Percentiles rank a stretch among this genome's conserved stretches.
These are phyloP conservation scores for Russula brevipes DNA, from an alignment of 768 basidiomycete species.

Conservation along the genomic window DNA sequence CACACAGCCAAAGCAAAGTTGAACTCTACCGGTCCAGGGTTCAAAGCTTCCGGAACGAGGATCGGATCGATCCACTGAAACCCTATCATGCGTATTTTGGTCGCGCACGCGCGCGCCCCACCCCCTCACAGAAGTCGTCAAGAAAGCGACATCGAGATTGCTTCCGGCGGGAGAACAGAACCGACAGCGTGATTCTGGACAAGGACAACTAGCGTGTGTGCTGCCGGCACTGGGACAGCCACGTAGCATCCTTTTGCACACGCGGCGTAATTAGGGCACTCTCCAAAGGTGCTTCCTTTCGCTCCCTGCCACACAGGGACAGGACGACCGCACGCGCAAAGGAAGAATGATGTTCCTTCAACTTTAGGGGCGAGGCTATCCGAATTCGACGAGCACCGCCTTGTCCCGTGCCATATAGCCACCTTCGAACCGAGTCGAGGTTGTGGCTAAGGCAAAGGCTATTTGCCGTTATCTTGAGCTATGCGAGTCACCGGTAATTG, in stretches of 20 bases:
- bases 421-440: constrained; percentile 3
- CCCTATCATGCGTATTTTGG: constrained; percentile 1
- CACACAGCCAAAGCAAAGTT: background rate
- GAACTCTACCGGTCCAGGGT: constrained; percentile 2
- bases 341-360: constrained; percentile 10
- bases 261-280: constrained; percentile 19
- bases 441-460: background rate
- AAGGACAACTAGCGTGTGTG: background rate
- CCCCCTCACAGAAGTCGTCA: constrained; percentile 1
- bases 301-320: constrained; percentile 6
- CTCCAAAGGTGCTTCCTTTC: constrained; percentile 15
- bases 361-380: constrained; percentile 5
- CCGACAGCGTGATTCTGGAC: constrained; percentile 7
- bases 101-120: background rate
- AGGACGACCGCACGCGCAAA: background rate
- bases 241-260: constrained; percentile 15
- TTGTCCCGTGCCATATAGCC: background rate
- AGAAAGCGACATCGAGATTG: background rate
- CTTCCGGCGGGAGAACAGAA: constrained; percentile 19
- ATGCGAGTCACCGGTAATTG: background rate
- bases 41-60: constrained; percentile 9
- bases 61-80: constrained; percentile 19
- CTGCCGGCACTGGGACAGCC: constrained; percentile 16
- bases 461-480: constrained; percentile 3
- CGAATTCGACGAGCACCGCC: background rate